A percentile compares a stretch with the other conserved stretches of the same genome.
Conservation (phyloP, 2,329 filamentous ascomycete genomes). For the Hypoxylon sp. region DNA sequence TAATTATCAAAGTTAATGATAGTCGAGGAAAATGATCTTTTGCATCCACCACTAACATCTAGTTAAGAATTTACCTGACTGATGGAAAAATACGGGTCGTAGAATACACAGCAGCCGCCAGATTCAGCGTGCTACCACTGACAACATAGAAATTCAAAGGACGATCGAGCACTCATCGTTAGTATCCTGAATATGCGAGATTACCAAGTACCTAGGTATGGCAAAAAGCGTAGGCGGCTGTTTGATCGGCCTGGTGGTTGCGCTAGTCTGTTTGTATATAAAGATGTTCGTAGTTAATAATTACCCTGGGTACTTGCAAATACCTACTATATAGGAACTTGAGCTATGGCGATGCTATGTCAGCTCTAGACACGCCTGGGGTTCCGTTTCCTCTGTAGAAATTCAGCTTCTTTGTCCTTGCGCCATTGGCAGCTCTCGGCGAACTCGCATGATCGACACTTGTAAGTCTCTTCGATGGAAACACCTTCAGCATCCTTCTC, state of each 20-base stretch:
- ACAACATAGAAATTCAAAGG: background rate
- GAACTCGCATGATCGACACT: conserved; percentile 90
- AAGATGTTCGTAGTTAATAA: background rate
- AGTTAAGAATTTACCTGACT: background rate
- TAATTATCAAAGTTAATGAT: conserved; percentile 2
- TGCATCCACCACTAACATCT: background rate
- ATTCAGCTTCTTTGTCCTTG: conserved; percentile 75
- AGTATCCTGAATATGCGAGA: background rate
- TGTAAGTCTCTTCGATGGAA: conserved; percentile 86
- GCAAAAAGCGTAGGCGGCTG: background rate
- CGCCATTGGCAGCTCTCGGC: conserved; percentile 84
- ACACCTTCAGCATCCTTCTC: conserved; percentile 81
- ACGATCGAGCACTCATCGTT: background rate
- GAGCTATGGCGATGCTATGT: background rate
- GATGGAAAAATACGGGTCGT: background rate
- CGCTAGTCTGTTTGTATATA: background rate
- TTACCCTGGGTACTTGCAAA: background rate
- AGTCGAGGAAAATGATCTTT: background rate
- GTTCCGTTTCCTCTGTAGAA: conserved; percentile 44
- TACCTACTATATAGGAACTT: background rate
- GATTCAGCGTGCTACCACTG: background rate
- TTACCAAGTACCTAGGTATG: background rate
- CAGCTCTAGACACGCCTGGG: background rate
- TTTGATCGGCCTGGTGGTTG: background rate
- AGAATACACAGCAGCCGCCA: background rate